Evolutionary conservation across 176 grass and related monocot species (phyloP).

Genomic region (Cenchrus americanus): DNA sequence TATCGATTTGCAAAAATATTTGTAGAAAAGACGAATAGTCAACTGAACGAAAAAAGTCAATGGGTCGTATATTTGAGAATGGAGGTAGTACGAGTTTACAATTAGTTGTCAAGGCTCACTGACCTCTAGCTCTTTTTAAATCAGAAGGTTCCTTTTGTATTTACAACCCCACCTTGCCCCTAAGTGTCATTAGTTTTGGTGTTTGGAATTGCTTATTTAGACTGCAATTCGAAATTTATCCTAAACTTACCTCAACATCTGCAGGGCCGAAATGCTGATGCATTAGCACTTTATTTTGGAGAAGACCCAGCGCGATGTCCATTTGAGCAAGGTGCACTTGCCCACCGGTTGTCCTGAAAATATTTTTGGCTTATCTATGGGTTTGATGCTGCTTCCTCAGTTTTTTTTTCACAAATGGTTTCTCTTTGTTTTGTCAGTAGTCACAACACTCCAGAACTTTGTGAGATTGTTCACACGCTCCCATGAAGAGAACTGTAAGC

Average conservation of each 20-base stretch:
- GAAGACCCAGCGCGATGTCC: constrained; percentile 91
- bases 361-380: constrained; percentile 17
- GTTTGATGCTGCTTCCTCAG: constrained; percentile 10
- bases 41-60: too few relatives aligned
- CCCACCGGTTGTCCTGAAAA: constrained; percentile 19
- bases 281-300: constrained; percentile 98
- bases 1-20: too few relatives aligned
- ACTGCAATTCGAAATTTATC: neutral
- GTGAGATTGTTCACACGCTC: constrained; percentile 76
- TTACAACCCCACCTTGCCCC: neutral
- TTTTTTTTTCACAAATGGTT: constrained; percentile 31
- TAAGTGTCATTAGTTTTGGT: neutral
- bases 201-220: neutral
- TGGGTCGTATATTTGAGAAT: too few relatives aligned
- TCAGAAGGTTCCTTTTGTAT: neutral
- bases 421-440: constrained; percentile 55
- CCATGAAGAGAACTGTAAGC: constrained; percentile 95
- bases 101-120: too few relatives aligned
- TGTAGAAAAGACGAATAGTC: too few relatives aligned
- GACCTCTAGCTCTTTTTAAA: too few relatives aligned
- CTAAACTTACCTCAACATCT: constrained; percentile 26
- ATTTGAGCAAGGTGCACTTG: constrained; percentile 88
- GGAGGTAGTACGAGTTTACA: too few relatives aligned
- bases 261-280: constrained; percentile 97
- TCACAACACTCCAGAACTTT: constrained; percentile 84